Conservation (phyloP, 1,284 basidiomycete genomes). For the Thelephora terrestris region DNA sequence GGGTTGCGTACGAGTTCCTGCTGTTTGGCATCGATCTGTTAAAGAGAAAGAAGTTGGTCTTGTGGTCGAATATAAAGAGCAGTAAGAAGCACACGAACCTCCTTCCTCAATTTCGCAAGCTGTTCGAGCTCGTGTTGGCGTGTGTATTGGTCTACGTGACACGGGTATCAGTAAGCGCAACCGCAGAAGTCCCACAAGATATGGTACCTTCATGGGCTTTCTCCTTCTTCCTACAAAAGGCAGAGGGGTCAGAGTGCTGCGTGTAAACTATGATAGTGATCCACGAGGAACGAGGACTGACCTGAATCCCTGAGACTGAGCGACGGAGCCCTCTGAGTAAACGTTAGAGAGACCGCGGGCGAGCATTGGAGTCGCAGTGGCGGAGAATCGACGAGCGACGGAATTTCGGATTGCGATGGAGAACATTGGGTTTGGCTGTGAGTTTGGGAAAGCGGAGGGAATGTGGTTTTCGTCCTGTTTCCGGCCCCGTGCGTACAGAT, state of each 20-base stretch:
- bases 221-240: conserved; percentile 51
- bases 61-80: not conserved
- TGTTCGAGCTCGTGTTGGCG: conserved; percentile 44
- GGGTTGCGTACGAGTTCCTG: conserved; percentile 35
- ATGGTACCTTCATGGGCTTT: conserved; percentile 57
- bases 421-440: not conserved
- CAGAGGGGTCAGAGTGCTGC: conserved; percentile 4
- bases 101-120: conserved; percentile 43
- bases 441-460: too few relatives aligned
- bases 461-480: too few relatives aligned
- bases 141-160: conserved; percentile 43
- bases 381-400: conserved; percentile 7
- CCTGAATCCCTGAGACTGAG: conserved; percentile 24
- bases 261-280: conserved; percentile 2
- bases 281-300: conserved; percentile 27
- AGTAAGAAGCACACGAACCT: conserved; percentile 32
- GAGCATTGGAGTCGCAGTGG: conserved; percentile 31
- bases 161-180: not conserved
- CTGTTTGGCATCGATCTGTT: conserved; percentile 49
- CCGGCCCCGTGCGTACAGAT: too few relatives aligned
- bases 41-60: conserved; percentile 2
- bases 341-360: conserved; percentile 34
- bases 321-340: conserved; percentile 23
- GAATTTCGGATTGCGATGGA: not conserved
- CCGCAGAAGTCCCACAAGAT: not conserved